phyloP scores from a whole-genome alignment of 768 basidiomycete species.

The Leccinum aurantiacum region DNA sequence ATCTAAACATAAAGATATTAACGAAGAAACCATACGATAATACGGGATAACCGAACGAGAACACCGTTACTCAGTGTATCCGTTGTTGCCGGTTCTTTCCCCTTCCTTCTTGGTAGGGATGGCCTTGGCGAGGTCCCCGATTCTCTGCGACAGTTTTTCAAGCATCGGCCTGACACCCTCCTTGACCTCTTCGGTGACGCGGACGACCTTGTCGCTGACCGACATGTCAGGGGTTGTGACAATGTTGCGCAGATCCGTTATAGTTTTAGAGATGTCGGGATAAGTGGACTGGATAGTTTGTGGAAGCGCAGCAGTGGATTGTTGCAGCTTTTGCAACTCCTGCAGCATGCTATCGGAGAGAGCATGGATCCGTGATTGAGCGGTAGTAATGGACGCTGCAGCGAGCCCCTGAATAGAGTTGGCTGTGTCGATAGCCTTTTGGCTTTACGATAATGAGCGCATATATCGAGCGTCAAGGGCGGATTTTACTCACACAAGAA shows the following conservation, averaged over 20 bases:
- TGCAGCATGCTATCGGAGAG: conserved; percentile 65
- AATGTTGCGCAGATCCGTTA: conserved; percentile 54
- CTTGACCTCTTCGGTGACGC: conserved; percentile 57
- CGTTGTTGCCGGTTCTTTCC: conserved; percentile 8
- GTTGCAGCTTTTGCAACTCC: conserved; percentile 66
- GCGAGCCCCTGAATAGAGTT: conserved; percentile 60
- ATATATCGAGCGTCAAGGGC: conserved; percentile 1
- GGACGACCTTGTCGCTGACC: conserved; percentile 60
- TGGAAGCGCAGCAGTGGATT: conserved; percentile 57
- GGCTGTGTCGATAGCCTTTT: conserved; percentile 69
- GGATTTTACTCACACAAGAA: conserved; percentile 51
- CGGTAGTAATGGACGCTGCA: conserved; percentile 52
- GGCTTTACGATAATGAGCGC: conserved; percentile 38
- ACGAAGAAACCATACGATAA: conserved; percentile 11
- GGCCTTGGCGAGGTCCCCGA: conserved; percentile 29
- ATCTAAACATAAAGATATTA: conserved; percentile 24
- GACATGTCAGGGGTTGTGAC: conserved; percentile 54
- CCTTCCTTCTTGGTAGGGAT: conserved; percentile 33
- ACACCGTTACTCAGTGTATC: conserved; percentile 13
- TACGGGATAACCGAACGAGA: conserved; percentile 1
- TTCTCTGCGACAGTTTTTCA: conserved; percentile 45
- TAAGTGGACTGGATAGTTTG: conserved; percentile 60
- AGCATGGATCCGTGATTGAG: conserved; percentile 55
- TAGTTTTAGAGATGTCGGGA: conserved; percentile 50
- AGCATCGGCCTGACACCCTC: conserved; percentile 62